Evolutionary conservation across 2,329 filamentous ascomycete genomes (phyloP).

Genomic region (Neoscytalidium dimidiatum): DNA sequence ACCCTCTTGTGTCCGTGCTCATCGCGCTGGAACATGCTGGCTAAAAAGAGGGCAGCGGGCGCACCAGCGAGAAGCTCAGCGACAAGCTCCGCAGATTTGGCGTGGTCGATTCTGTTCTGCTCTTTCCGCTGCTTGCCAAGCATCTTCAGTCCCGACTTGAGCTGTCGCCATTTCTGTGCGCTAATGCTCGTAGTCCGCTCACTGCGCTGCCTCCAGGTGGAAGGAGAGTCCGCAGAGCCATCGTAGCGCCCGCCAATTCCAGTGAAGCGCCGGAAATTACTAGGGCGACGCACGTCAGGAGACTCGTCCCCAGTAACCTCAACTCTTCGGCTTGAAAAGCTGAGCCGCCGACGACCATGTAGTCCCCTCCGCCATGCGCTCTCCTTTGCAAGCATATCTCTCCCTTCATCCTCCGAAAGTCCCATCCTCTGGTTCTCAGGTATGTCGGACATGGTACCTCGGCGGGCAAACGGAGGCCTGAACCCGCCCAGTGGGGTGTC

Average conservation of each 20-base stretch:
- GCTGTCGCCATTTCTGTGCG: slow-evolving; percentile 85
- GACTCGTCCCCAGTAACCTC: slow-evolving; percentile 33
- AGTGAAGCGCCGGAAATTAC: slow-evolving; percentile 48
- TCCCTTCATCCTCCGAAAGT: slow-evolving; percentile 54
- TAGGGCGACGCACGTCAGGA: slow-evolving; percentile 43
- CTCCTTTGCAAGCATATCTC: slow-evolving; percentile 48
- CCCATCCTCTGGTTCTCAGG: slow-evolving; percentile 49
- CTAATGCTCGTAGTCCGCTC: slow-evolving; percentile 51
- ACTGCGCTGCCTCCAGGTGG: slow-evolving; percentile 45
- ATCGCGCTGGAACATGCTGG: slow-evolving; percentile 96
- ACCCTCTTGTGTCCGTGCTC: slow-evolving; percentile 95
- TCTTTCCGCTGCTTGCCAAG: slow-evolving; percentile 76
- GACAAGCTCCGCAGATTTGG: slow-evolving; percentile 94
- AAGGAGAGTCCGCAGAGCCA: slow-evolving; percentile 41
- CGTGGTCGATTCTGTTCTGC: slow-evolving; percentile 82
- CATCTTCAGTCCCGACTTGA: slow-evolving; percentile 86
- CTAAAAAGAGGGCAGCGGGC: slow-evolving; percentile 89
- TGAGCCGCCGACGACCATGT: slow-evolving; percentile 29
- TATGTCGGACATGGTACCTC: slow-evolving; percentile 51
- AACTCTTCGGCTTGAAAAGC: slow-evolving; percentile 32
- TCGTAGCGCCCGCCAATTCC: slow-evolving; percentile 39
- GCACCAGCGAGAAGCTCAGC: slow-evolving; percentile 91
- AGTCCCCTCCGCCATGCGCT: slow-evolving; percentile 49
- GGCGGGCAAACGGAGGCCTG: slow-evolving; percentile 58
- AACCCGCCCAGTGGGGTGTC: slow-evolving; percentile 31